Evolutionary conservation across 345 rosid species (phyloP), one percentile per base, ranked within the genome.

Genomic region (Microthlaspi erraticum): DNA sequence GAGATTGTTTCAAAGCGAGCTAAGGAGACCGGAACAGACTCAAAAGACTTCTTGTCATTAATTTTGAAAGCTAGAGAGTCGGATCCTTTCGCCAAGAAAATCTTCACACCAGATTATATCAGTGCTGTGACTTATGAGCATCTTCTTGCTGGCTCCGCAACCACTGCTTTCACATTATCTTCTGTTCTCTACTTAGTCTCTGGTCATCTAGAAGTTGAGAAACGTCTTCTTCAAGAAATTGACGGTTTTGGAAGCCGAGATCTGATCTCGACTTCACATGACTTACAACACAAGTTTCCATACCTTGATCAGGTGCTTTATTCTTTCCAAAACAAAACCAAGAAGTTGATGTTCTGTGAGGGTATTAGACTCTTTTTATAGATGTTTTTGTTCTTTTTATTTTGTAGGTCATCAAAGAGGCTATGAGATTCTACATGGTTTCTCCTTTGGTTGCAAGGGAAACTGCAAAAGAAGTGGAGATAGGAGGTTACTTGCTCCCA

Each of bases 111-210:
- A 0, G 97, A 91, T 64, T 87, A 91, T 55, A 72, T 93, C 1
- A 89, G 97, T 38, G 97, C 96, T 11, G 87, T 87, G 72, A 86
- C 97, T 55, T 93, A 91, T 23, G 97, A 93, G 74, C 98, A 93
- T 63, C 87, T 93, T 62, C 91, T 93, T 58, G 96, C 97, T 34
- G 97, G 98, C 13, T 93, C 98, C 10, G 86, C 90, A 7, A 93
- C 98, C 7, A 93, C 96, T 17, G 50, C 93, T 8, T 93, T 93
- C 72, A 91, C 98, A 1, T 48, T 91, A 60, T 91, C 98, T 38
- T 84, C 93, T 1, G 63, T 80, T 66, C 73, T 91, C 2, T 91
- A 91, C 81, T 78, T 89, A 46, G 88, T 89, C 42, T 77, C 95
- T 16, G 87, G 82, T 62, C 94, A 93, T 80, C 85, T 74, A 0